A percentile compares a stretch with the other conserved stretches of the same genome.
These are phyloP conservation scores for Pseudonitzschia multiseries DNA, from an alignment of 108 stramenopile species.

Conservation along the genomic window DNA sequence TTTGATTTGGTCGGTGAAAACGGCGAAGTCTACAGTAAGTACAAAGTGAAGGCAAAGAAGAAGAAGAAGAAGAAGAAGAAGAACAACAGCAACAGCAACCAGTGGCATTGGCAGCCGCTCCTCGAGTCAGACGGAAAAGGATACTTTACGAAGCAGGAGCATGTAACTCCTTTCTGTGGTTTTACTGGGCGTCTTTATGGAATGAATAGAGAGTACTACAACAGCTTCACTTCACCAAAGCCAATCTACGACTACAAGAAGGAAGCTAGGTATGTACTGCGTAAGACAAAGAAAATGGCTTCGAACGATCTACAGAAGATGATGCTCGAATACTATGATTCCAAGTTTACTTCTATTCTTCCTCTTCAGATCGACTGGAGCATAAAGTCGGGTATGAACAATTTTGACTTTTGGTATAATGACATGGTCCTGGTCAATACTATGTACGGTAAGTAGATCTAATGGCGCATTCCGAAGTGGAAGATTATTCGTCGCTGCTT, in stretches of 20 bases:
- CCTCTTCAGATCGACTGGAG: neutral
- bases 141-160: constrained; percentile 14
- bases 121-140: constrained; percentile 5
- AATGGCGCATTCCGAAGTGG: too few relatives aligned
- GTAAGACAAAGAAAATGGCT: too few relatives aligned
- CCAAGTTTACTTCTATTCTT: neutral
- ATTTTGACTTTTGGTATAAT: neutral
- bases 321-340: neutral
- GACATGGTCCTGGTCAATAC: neutral
- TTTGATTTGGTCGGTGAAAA: too few relatives aligned
- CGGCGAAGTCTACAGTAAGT: too few relatives aligned
- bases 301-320: too few relatives aligned
- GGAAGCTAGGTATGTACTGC: too few relatives aligned
- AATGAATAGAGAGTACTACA: neutral
- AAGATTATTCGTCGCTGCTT: too few relatives aligned
- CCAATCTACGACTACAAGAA: too few relatives aligned
- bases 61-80: neutral
- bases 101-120: constrained; percentile 15
- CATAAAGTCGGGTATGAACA: neutral
- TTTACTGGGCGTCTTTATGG: neutral
- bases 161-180: neutral
- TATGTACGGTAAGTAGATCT: too few relatives aligned
- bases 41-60: too few relatives aligned
- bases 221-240: too few relatives aligned
- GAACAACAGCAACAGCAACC: neutral